phyloP scores from a whole-genome alignment of 768 basidiomycete genomes.

The Albatrellus ellisii region DNA sequence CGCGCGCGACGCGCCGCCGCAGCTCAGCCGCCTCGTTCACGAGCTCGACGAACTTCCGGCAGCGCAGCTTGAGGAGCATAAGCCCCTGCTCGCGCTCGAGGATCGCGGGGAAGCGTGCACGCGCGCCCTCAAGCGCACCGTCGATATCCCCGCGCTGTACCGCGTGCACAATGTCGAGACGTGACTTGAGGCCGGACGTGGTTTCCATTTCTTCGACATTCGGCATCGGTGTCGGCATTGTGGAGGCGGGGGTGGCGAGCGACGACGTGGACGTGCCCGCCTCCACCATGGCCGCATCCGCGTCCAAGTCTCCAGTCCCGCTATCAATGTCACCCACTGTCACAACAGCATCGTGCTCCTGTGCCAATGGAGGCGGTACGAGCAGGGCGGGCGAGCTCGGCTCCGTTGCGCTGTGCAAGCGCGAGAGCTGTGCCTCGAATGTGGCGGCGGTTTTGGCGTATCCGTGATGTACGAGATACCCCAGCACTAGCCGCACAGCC shows the following conservation, averaged over 20 bases:
- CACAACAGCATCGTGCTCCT: conserved; percentile 11
- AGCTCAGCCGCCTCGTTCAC: conserved; percentile 11
- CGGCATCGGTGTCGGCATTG: no score
- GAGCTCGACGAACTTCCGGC: conserved; percentile 78
- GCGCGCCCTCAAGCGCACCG: conserved; percentile 43
- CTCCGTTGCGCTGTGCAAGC: not conserved
- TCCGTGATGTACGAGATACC: conserved; percentile 78
- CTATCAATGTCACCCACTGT: conserved; percentile 13
- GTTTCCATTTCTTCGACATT: no score
- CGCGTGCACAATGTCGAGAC: conserved; percentile 59
- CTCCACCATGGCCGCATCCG: conserved; percentile 27
- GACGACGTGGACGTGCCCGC: no score
- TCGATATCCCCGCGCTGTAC: conserved; percentile 63
- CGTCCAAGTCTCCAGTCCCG: conserved; percentile 22
- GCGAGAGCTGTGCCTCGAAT: conserved; percentile 37
- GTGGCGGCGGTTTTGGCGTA: conserved; percentile 60
- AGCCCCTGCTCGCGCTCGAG: conserved; percentile 55
- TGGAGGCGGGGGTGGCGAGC: no score
- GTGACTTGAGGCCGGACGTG: conserved; percentile 33
- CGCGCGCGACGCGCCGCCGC: conserved; percentile 9
- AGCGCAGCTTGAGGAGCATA: conserved; percentile 70
- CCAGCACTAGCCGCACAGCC: conserved; percentile 60
- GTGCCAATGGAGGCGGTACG: conserved; percentile 8
- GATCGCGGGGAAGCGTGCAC: conserved; percentile 45
- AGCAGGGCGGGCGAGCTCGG: conserved; percentile 11